A percentile compares a stretch with the other conserved stretches of the same genome.
Conservation (phyloP, 1,139 yeast species). For the Yamadazyma siamensis region DNA sequence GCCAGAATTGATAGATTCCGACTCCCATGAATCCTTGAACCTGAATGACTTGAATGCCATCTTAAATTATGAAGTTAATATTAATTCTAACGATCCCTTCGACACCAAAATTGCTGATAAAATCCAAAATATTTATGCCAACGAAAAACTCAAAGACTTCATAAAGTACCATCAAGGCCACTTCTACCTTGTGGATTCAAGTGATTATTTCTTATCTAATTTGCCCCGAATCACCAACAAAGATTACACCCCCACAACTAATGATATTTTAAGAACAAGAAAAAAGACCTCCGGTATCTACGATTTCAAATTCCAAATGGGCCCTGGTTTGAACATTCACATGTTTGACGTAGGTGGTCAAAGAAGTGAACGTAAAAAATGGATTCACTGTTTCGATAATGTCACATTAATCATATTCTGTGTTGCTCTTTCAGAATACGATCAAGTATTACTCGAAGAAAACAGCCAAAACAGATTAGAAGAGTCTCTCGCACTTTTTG, state of each 20-base stretch:
- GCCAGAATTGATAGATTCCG: slow-evolving; percentile 39
- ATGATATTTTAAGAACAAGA: slow-evolving; percentile 82
- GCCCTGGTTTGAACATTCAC: slow-evolving; percentile 67
- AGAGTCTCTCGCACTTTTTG: slow-evolving; percentile 81
- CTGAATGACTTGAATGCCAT: slow-evolving; percentile 33
- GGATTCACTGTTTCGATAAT: slow-evolving; percentile 95
- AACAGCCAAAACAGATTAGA: slow-evolving; percentile 76
- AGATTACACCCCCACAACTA: slow-evolving; percentile 66
- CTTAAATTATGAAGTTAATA: slow-evolving; percentile 45
- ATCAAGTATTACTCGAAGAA: slow-evolving; percentile 81
- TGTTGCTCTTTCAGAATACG: slow-evolving; percentile 87
- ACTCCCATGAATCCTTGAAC: slow-evolving; percentile 7
- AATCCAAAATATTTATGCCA: slow-evolving; percentile 50
- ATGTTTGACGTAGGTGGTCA: slow-evolving; percentile 95
- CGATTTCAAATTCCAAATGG: slow-evolving; percentile 78
- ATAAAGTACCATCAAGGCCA: slow-evolving; percentile 62
- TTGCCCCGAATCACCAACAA: slow-evolving; percentile 58
- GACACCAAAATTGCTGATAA: slow-evolving; percentile 42
- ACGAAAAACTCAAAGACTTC: slow-evolving; percentile 54
- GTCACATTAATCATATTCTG: slow-evolving; percentile 87
- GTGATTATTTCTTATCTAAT: slow-evolving; percentile 72
- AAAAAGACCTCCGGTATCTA: slow-evolving; percentile 92
- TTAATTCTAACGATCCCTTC: slow-evolving; percentile 46
- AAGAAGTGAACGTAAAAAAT: slow-evolving; percentile 86
- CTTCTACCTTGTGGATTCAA: slow-evolving; percentile 85